Percentiles rank a stretch among this genome's conserved stretches.
phyloP scores from a whole-genome alignment of 805 yeast genomes.

The Sugiyamaella qingdaonensis region DNA sequence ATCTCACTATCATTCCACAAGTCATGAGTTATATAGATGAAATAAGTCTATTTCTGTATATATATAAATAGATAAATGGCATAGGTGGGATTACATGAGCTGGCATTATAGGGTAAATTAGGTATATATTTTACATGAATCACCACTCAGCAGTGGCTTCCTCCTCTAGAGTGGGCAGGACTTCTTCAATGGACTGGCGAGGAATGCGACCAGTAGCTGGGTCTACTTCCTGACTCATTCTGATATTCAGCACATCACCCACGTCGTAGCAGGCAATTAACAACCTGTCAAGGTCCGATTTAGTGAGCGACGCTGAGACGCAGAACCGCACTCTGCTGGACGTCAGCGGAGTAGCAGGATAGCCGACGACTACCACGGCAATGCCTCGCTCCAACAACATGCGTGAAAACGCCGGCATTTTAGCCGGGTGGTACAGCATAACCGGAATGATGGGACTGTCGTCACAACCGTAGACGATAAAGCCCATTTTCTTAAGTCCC shows the following conservation, averaged over 20 bases:
- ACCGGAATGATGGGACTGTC: conserved; percentile 96
- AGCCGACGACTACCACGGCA: conserved; percentile 95
- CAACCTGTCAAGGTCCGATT: conserved; percentile 84
- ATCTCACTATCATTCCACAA: too few species aligned
- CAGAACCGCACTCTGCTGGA: conserved; percentile 90
- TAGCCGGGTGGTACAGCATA: conserved; percentile 81
- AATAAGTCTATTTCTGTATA: too few species aligned
- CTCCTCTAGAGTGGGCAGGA: conserved; percentile 62
- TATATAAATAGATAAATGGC: too few species aligned
- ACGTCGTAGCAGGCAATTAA: conserved; percentile 66
- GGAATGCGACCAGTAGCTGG: conserved; percentile 19
- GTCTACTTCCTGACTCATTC: conserved; percentile 32
- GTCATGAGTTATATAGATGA: too few species aligned
- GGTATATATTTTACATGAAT: conserved; percentile 3
- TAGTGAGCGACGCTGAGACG: conserved; percentile 85
- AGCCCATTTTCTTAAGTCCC: conserved; percentile 88
- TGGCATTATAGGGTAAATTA: background rate
- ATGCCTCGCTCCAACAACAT: conserved; percentile 72
- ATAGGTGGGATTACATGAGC: too few species aligned
- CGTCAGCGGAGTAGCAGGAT: conserved; percentile 94
- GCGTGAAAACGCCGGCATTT: conserved; percentile 90
- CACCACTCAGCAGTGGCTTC: conserved; percentile 37
- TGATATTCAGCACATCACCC: conserved; percentile 72
- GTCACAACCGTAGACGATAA: conserved; percentile 89
- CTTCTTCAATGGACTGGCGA: conserved; percentile 73